Percentiles rank a stretch among this genome's conserved stretches.
Evolutionary conservation across 2,329 filamentous ascomycete species (phyloP).

Genomic region (Colletotrichum limetticola): DNA sequence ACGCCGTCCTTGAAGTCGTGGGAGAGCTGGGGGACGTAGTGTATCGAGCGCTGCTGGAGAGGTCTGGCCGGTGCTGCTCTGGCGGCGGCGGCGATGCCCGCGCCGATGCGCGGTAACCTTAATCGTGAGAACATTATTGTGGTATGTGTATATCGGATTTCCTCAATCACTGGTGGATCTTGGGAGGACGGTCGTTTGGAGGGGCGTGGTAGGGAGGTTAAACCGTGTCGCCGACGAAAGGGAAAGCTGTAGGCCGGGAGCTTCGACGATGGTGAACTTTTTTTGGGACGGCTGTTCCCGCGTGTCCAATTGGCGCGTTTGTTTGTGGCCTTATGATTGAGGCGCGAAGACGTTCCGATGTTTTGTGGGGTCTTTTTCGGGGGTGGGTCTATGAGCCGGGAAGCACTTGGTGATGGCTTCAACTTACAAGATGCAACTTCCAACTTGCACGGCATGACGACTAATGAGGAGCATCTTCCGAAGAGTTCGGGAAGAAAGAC

Average conservation of each 20-base stretch:
- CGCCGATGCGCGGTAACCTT: conserved; percentile 59
- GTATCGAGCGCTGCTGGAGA: conserved; percentile 52
- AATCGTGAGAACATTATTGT: conserved; percentile 62
- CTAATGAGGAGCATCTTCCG: neutral
- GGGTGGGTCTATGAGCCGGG: neutral
- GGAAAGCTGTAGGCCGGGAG: conserved; percentile 24
- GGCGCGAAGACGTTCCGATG: conserved; percentile 11
- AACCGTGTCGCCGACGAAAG: conserved; percentile 18
- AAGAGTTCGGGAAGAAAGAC: too few relatives aligned
- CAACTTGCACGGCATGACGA: neutral
- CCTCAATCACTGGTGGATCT: neutral
- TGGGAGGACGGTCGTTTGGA: neutral
- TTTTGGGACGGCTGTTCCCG: conserved; percentile 27
- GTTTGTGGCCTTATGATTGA: conserved; percentile 32
- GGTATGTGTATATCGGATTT: conserved; percentile 39
- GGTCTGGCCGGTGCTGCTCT: conserved; percentile 40
- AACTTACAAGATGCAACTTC: neutral
- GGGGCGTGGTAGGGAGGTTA: conserved; percentile 7
- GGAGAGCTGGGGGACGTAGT: conserved; percentile 58
- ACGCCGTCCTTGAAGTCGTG: conserved; percentile 65
- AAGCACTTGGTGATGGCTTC: conserved; percentile 12
- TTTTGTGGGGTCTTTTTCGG: neutral
- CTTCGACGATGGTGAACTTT: conserved; percentile 35
- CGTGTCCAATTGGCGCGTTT: conserved; percentile 16
- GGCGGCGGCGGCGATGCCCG: conserved; percentile 32